phyloP scores from a whole-genome alignment of 2,329 filamentous ascomycete genomes.

The Parastagonospora nodorum region DNA sequence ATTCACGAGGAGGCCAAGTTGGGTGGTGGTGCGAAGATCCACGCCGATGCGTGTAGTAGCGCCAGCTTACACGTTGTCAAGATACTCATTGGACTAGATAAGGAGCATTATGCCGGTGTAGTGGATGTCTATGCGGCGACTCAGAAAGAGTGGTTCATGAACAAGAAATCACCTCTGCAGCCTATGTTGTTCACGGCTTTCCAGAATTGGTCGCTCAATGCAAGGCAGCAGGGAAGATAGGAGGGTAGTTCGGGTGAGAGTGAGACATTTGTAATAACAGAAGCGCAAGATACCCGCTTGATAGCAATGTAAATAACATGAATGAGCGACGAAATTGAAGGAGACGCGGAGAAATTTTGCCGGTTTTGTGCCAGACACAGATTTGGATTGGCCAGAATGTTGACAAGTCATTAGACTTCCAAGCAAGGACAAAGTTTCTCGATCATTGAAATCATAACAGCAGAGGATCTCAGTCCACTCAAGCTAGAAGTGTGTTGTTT shows the following conservation, averaged over 20 bases:
- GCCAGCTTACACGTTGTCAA: slow-evolving; percentile 71
- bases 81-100: slow-evolving; percentile 60
- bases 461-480: not conserved
- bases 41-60: slow-evolving; percentile 75
- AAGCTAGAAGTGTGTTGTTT: not conserved
- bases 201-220: slow-evolving; percentile 49
- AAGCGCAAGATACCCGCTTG: not conserved
- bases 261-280: not conserved
- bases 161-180: slow-evolving; percentile 50
- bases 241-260: too few species aligned
- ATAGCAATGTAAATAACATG: too few species aligned
- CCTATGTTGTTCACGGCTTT: slow-evolving; percentile 54
- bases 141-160: slow-evolving; percentile 50
- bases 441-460: too few species aligned
- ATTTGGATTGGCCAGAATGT: too few species aligned
- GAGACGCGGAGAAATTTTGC: too few species aligned
- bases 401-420: too few species aligned
- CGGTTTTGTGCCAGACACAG: too few species aligned
- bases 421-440: too few species aligned
- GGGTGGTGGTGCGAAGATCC: slow-evolving; percentile 69
- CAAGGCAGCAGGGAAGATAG: slow-evolving; percentile 33
- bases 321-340: too few species aligned
- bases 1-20: slow-evolving; percentile 72
- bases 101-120: slow-evolving; percentile 43
- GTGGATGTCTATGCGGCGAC: slow-evolving; percentile 51